These are phyloP conservation scores for Geotrichum reessii DNA, from an alignment of 1,139 yeast species.

Conservation along the genomic window DNA sequence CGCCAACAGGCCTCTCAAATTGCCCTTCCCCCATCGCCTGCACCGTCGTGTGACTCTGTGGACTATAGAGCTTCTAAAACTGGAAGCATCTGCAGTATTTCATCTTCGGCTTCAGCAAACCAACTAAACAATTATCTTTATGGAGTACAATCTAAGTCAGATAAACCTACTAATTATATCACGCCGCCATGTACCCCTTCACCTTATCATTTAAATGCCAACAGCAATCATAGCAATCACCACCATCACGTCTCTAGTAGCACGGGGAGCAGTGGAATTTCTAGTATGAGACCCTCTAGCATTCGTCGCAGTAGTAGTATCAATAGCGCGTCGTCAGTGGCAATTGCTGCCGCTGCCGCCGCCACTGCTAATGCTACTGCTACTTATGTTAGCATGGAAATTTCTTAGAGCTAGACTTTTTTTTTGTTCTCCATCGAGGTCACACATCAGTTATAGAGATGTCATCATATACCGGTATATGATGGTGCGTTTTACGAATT, in stretches of 20 bases:
- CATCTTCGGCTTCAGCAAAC: constrained; percentile 14
- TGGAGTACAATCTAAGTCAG: neutral
- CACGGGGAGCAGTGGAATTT: neutral
- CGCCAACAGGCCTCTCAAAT: constrained; percentile 23
- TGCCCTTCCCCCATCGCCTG: constrained; percentile 27
- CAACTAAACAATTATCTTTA: neutral
- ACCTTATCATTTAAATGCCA: constrained; percentile 6
- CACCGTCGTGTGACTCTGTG: constrained; percentile 22
- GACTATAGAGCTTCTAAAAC: constrained; percentile 23
- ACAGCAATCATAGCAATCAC: neutral
- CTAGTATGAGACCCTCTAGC: neutral
- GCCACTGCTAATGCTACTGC: constrained; percentile 1
- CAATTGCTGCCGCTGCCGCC: constrained; percentile 6
- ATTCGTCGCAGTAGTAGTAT: neutral
- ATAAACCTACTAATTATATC: constrained; percentile 24
- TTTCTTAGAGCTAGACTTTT: neutral
- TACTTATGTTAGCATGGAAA: neutral
- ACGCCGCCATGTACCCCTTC: constrained; percentile 34
- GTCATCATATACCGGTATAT: neutral
- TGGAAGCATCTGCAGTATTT: constrained; percentile 16
- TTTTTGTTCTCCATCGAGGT: neutral
- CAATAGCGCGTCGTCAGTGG: neutral
- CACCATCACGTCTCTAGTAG: neutral
- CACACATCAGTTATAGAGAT: neutral
- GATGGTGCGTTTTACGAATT: neutral